A percentile compares a stretch with the other conserved stretches of the same genome.
Evolutionary conservation across 73 alveolate species (phyloP).

Genomic region (Tetrahymena malaccensis): DNA sequence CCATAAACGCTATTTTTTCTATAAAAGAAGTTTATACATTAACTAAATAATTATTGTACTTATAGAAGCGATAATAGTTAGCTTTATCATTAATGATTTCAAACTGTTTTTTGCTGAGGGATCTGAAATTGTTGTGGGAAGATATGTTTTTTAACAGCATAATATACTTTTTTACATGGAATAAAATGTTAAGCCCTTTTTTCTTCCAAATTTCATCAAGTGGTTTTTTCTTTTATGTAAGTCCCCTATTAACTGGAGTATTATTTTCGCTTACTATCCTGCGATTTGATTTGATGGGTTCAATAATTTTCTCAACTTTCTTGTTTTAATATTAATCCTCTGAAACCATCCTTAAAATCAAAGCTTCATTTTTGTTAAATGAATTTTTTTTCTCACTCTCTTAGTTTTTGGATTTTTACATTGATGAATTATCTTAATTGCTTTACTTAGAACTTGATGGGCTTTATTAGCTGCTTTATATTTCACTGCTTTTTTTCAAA

Average conservation of each 20-base stretch:
- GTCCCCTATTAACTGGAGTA: background rate
- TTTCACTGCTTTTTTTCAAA: background rate
- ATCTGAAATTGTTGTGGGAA: background rate
- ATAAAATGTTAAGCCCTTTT: background rate
- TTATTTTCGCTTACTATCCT: background rate
- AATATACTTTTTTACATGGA: background rate
- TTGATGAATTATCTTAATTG: background rate
- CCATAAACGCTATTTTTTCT: background rate
- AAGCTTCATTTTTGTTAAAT: background rate
- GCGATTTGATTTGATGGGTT: background rate
- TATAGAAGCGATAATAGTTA: background rate
- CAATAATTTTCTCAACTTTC: background rate
- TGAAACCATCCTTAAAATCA: background rate
- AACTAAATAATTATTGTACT: background rate
- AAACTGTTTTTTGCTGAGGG: background rate
- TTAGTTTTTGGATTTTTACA: background rate
- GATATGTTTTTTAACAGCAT: background rate
- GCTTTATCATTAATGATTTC: background rate
- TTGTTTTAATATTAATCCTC: background rate
- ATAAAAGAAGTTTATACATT: background rate
- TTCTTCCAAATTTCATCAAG: background rate
- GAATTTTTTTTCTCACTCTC: background rate
- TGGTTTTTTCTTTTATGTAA: background rate
- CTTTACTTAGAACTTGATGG: background rate
- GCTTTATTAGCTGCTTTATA: background rate